phyloP scores from a whole-genome alignment of 1,284 basidiomycete genomes.

The Flammula alnicola region DNA sequence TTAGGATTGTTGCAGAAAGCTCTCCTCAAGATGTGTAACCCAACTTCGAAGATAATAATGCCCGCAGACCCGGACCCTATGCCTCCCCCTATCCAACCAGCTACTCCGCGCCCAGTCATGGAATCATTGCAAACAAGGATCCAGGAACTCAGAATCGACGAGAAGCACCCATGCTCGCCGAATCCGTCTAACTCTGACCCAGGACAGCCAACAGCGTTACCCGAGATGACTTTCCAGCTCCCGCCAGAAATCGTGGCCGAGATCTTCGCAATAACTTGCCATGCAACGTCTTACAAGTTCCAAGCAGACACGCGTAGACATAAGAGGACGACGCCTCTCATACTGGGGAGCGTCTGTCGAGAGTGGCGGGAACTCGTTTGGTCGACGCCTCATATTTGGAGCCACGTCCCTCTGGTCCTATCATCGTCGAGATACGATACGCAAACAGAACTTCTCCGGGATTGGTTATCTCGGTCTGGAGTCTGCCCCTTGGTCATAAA shows the following conservation, averaged over 20 bases:
- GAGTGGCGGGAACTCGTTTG: slow-evolving; percentile 20
- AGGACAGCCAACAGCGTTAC: too few relatives aligned
- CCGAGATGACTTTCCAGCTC: too few relatives aligned
- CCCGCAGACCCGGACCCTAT: too few relatives aligned
- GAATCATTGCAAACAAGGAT: too few relatives aligned
- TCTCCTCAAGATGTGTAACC: too few relatives aligned
- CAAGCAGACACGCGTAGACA: slow-evolving; percentile 11
- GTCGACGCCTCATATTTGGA: slow-evolving; percentile 23
- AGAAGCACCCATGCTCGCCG: too few relatives aligned
- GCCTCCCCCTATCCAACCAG: too few relatives aligned
- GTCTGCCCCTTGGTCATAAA: slow-evolving; percentile 18
- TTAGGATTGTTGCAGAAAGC: too few relatives aligned
- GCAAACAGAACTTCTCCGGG: slow-evolving; percentile 17
- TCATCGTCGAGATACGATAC: slow-evolving; percentile 11
- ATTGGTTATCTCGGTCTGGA: slow-evolving; percentile 18
- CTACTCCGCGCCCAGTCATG: too few relatives aligned
- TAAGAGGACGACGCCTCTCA: slow-evolving; percentile 20
- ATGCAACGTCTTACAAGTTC: slow-evolving; percentile 16
- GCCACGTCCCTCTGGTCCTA: slow-evolving; percentile 19
- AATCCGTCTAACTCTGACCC: too few relatives aligned
- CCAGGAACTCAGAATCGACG: too few relatives aligned
- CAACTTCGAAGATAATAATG: too few relatives aligned
- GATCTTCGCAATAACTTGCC: slow-evolving; percentile 21
- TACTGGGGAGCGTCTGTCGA: slow-evolving; percentile 19
- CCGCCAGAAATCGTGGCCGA: slow-evolving; percentile 23